phyloP scores from a whole-genome alignment of 108 stramenopile species.

The Stephanodiscus minutulus region DNA sequence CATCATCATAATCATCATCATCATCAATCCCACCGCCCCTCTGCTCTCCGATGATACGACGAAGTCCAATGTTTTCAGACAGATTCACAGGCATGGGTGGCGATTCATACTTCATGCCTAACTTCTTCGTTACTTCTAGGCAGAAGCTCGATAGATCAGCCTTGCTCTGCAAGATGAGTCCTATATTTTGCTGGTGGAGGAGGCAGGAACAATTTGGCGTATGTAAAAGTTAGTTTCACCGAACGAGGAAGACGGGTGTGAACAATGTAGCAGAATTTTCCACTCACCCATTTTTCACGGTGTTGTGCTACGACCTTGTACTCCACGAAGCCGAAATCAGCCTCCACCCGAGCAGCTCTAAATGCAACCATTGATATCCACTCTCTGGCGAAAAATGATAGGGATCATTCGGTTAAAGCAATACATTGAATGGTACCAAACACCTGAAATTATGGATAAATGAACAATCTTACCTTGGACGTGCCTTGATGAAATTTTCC shows the following conservation, averaged over 20 bases:
- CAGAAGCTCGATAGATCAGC: conserved; percentile 64
- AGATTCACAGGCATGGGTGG: conserved; percentile 70
- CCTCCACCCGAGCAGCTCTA: conserved; percentile 56
- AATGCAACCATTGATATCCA: conserved; percentile 61
- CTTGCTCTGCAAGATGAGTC: conserved; percentile 62
- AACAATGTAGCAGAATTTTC: neutral
- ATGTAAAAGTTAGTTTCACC: neutral
- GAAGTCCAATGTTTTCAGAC: neutral
- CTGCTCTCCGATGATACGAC: neutral
- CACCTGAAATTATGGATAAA: neutral
- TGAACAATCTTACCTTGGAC: conserved; percentile 28
- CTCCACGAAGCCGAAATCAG: conserved; percentile 65
- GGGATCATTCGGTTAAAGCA: neutral
- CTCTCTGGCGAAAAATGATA: conserved; percentile 31
- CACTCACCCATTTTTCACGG: conserved; percentile 49
- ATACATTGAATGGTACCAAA: neutral
- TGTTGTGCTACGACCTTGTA: conserved; percentile 59
- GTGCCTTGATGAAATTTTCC: conserved; percentile 67
- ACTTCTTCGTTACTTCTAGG: conserved; percentile 63
- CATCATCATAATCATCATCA: too few species aligned
- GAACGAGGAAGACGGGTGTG: neutral
- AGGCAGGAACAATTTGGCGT: neutral
- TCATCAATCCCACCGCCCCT: neutral
- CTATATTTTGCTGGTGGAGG: conserved; percentile 39
- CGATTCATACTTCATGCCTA: conserved; percentile 69